These are phyloP conservation scores for Symmetrospora coprosmae DNA, from an alignment of 768 basidiomycete species.

Conservation along the genomic window DNA sequence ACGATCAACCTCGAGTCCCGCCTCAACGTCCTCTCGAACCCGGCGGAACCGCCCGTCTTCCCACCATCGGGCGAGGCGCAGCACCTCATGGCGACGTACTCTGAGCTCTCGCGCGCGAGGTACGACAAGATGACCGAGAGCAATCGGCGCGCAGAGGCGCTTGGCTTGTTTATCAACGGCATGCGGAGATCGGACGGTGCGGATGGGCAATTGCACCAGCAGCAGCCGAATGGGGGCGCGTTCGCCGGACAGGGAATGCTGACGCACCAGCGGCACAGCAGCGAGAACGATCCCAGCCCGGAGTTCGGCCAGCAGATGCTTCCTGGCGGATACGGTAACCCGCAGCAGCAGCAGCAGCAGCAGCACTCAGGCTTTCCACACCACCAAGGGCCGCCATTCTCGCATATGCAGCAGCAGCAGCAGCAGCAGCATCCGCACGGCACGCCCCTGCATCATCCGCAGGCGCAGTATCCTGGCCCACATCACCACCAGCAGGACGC, in stretches of 20 bases:
- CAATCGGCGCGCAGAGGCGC: constrained; percentile 45
- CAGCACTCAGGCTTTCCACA: neutral
- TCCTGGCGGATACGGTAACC: no score
- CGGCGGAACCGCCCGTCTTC: constrained; percentile 22
- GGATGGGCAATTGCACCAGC: no score
- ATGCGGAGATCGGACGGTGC: no score
- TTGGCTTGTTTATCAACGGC: constrained; percentile 13
- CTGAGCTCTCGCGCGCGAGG: constrained; percentile 53
- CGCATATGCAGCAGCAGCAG: constrained; percentile 3
- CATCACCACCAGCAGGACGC: no score
- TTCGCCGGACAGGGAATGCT: no score
- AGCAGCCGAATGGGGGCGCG: no score
- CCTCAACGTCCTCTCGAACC: constrained; percentile 36
- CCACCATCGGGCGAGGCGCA: constrained; percentile 31
- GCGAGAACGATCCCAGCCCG: no score
- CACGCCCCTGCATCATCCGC: neutral
- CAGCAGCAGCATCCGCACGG: neutral
- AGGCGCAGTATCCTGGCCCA: no score
- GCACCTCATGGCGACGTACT: constrained; percentile 38
- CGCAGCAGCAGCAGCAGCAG: neutral
- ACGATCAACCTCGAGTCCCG: constrained; percentile 56
- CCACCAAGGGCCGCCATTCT: neutral
- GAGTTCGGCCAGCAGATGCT: no score
- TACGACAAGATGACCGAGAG: constrained; percentile 67
- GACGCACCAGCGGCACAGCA: no score